Evolutionary conservation across 2,329 filamentous ascomycete species (phyloP).

Genomic region (Botryotinia narcissicola): DNA sequence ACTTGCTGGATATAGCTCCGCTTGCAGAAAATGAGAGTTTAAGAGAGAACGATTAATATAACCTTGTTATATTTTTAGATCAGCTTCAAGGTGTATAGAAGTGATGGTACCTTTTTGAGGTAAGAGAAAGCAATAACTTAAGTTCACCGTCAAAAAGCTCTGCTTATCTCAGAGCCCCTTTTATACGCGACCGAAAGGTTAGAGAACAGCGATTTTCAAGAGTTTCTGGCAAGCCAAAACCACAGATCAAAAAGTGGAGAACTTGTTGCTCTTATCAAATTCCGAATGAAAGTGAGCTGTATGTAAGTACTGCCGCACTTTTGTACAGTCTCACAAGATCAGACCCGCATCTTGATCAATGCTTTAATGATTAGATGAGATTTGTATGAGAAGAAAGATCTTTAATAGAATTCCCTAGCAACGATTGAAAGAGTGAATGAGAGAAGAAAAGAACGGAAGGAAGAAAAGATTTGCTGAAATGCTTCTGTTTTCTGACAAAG

Average conservation of each 20-base stretch:
- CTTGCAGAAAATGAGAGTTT: not conserved
- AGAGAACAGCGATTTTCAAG: not conserved
- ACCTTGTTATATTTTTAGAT: not conserved
- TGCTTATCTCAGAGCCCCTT: not conserved
- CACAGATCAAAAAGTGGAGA: not conserved
- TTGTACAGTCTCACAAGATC: constrained; percentile 3
- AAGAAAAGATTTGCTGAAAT: not conserved
- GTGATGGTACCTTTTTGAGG: not conserved
- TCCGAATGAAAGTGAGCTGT: not conserved
- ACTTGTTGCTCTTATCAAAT: not conserved
- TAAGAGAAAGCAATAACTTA: not conserved
- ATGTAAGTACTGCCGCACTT: constrained; percentile 5
- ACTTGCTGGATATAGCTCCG: not conserved
- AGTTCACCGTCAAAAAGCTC: not conserved
- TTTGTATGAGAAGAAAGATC: not conserved
- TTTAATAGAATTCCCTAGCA: not conserved
- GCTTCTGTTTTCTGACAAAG: not conserved
- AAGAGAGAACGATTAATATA: not conserved
- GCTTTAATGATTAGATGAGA: not conserved
- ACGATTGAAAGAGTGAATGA: not conserved
- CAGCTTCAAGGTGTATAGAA: not conserved
- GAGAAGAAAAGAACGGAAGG: not conserved
- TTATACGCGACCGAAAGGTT: not conserved
- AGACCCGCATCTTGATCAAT: constrained; percentile 1
- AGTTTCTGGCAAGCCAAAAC: not conserved